Conservation (phyloP, 345 rosid genomes). For the Draba incana region DNA sequence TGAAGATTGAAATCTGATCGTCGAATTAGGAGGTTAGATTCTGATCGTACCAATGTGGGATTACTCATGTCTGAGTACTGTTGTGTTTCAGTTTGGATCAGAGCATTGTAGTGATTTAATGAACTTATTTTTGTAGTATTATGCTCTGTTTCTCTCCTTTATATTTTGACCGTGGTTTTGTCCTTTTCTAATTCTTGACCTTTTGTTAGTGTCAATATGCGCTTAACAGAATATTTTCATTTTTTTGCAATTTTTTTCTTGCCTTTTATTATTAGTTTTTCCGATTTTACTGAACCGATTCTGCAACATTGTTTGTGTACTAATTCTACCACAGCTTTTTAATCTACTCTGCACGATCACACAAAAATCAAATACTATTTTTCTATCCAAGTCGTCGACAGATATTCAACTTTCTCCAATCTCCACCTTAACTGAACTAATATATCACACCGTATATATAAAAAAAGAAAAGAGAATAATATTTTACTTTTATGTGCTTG, state of each 20-base stretch:
- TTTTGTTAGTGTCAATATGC: conserved; percentile 45
- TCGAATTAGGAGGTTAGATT: conserved; percentile 43
- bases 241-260: neutral
- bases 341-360: conserved; percentile 44
- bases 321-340: conserved; percentile 45
- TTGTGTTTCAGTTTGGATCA: conserved; percentile 47
- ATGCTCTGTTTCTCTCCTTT: conserved; percentile 33
- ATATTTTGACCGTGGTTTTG: conserved; percentile 46
- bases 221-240: conserved; percentile 32
- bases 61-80: conserved; percentile 39
- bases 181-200: conserved; percentile 40
- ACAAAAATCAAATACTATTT: neutral
- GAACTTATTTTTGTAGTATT: conserved; percentile 44
- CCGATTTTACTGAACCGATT: conserved; percentile 44
- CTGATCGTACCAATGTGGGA: conserved; percentile 46
- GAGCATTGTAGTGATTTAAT: conserved; percentile 50
- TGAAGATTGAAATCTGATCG: conserved; percentile 46
- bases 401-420: conserved; percentile 7
- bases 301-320: conserved; percentile 42
- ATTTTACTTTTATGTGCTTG: neutral
- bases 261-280: conserved; percentile 8
- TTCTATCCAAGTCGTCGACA: conserved; percentile 3
- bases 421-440: neutral
- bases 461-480: no score
- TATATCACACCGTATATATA: no score